Evolutionary conservation across 176 grass and related monocot species (phyloP), one percentile per base, ranked within the genome.

Genomic region (Eleusine coracana): DNA sequence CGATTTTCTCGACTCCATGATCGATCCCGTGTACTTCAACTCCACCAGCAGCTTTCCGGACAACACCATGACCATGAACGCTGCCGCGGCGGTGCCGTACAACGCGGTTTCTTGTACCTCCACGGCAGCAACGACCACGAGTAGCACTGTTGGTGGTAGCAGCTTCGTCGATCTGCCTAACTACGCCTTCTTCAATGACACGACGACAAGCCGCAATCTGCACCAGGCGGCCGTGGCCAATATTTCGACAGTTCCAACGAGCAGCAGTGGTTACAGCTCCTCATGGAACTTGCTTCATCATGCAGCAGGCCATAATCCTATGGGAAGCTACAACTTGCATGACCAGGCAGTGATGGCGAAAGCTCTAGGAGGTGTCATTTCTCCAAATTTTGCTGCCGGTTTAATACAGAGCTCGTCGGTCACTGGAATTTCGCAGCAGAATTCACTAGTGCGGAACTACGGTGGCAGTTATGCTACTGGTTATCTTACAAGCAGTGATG

Each of bases 11-110:
- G 80, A 91, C 68, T 70, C 66, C 49, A 5, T 87, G 17, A 15
- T 79, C 6, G 80, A 96, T 38, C 73, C 63, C 28, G 45, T 70
- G 48, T 83, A 52, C 77, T 61, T 82, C 88, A 17, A 62, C 84
- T 63, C 54, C 16, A 6, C 15, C 68, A 9, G 49, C 51, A 55
- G 16, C 37, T 23, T 60, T 8, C 20, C 20, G 50, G 49, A 10
- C 23, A 44, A 10, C 23, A 44, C 38, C 20, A 34, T 46, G 25
- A 20, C 78, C 29, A 40, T 15, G 18, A 14, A 9, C 74, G 45
- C 7, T 7, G 0, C 41, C 10, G 10, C 28, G 10, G 42, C 10
- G 27, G 5, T 46, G 67, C 74, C 85, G n/a, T 71, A 80, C 65
- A 81, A 71, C 71, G 44, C 29, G 10, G 81, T 61, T 61, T 79